These are phyloP conservation scores for Elsinoe arachidis DNA, from an alignment of 2,329 filamentous ascomycete genomes.

Conservation along the genomic window DNA sequence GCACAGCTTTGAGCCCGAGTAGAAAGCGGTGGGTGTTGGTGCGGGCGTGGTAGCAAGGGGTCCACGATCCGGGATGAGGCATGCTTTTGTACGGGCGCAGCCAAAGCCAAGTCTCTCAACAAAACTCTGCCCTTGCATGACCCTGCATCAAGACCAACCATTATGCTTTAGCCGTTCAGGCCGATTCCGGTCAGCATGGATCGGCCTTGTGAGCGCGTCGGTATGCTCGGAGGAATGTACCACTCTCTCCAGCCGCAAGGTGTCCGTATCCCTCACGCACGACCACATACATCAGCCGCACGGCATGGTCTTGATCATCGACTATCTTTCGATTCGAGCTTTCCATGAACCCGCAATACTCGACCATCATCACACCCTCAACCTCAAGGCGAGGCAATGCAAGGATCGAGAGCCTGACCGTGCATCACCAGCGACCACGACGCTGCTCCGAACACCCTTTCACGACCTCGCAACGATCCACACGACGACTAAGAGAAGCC, in stretches of 20 bases:
- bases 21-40: not conserved
- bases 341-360: too few species aligned
- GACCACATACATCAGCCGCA: not conserved
- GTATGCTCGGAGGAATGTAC: not conserved
- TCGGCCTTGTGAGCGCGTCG: not conserved
- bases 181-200: not conserved
- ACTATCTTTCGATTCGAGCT: too few species aligned
- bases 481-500: too few species aligned
- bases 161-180: not conserved
- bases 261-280: not conserved
- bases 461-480: too few species aligned
- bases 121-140: slow-evolving; percentile 8
- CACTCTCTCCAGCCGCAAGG: too few species aligned
- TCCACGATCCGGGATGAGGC: not conserved
- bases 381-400: too few species aligned
- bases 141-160: not conserved
- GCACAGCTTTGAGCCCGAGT: too few species aligned
- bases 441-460: too few species aligned
- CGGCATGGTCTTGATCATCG: too few species aligned
- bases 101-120: not conserved
- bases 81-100: not conserved
- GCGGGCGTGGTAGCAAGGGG: not conserved
- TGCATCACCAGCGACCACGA: too few species aligned
- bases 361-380: too few species aligned
- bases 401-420: too few species aligned